Base-by-base conservation (phyloP, 164 flowering plant genomes). In the Nymphaea thermarum region DNA sequence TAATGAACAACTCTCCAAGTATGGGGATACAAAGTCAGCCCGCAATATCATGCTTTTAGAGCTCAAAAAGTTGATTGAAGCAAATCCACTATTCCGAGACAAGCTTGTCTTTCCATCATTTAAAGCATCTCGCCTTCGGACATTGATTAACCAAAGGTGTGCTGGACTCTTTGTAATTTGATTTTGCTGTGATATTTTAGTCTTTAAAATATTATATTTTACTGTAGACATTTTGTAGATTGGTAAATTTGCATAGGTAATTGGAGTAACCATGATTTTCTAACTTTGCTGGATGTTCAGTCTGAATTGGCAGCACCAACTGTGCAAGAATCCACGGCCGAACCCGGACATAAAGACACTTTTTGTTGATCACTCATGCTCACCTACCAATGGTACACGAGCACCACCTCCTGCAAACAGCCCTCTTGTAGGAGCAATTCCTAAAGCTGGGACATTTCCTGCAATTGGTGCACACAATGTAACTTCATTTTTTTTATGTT, bases 291-390 rank as follows among this genome's bases (percentile, higher is more conserved):
- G 51, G 66, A 36, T n/a, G 47, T 68, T 70, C 87, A 87, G 92
- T 73, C 78, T 87, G 42, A 87, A 87, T 70, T 87, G 92, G 92
- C 92, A 87, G 78, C 92, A 87, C 71, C 92, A 87, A 68, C 86
- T 87, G 44, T 87, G 92, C 79, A 87, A 87, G 78, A 83, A 80
- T 66, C 92, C 87, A 41, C 80, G 86, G 16, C 77, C 85, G 11
- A 87, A 85, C 67, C 92, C 92, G 17, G 89, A 87, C 55, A 87
- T 87, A 17, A 87, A 84, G 72, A 87, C 89, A 4, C 85, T 87
- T 42, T 87, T 87, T 67, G 73, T 73, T 0, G 92, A 87, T 71
- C 92, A 87, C 74, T 71, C 85, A 44, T 87, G 92, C 65, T 64
- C 73, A 70, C 75, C 81, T 63, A 73, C 74, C 51, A 87, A 83